These are phyloP conservation scores for Taiozyma sp. DNA, from an alignment of 1,139 yeast genomes.

Conservation along the genomic window DNA sequence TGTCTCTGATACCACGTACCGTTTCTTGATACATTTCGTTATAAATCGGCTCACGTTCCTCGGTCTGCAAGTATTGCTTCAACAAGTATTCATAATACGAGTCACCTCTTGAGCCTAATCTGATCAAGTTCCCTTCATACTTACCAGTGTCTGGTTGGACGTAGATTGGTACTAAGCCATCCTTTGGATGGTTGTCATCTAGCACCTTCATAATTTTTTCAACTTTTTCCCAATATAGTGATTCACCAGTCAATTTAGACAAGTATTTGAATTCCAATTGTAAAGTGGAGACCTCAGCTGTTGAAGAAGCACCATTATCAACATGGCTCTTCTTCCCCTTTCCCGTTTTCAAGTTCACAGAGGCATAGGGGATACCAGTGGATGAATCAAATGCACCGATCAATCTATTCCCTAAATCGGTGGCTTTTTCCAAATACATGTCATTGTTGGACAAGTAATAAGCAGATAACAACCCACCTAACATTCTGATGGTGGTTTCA, in stretches of 20 bases:
- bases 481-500: conserved; percentile 91
- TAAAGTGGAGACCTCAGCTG: conserved; percentile 87
- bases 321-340: conserved; percentile 56
- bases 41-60: conserved; percentile 53
- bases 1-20: conserved; percentile 65
- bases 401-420: conserved; percentile 57
- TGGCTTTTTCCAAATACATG: conserved; percentile 71
- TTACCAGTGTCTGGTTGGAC: conserved; percentile 71
- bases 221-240: conserved; percentile 68
- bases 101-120: conserved; percentile 90
- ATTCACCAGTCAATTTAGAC: conserved; percentile 74
- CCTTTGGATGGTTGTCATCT: conserved; percentile 54
- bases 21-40: conserved; percentile 73
- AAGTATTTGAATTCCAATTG: conserved; percentile 87
- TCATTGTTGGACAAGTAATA: conserved; percentile 67
- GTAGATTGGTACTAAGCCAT: conserved; percentile 80
- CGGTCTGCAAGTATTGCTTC: conserved; percentile 82
- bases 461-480: conserved; percentile 87
- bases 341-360: conserved; percentile 66
- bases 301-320: conserved; percentile 70
- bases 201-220: conserved; percentile 68
- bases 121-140: conserved; percentile 57
- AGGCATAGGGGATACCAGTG: conserved; percentile 71
- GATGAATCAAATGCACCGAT: conserved; percentile 60
- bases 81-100: conserved; percentile 87